phyloP scores from a whole-genome alignment of 139 green algal genomes.

The Spirogloea muscicola region DNA sequence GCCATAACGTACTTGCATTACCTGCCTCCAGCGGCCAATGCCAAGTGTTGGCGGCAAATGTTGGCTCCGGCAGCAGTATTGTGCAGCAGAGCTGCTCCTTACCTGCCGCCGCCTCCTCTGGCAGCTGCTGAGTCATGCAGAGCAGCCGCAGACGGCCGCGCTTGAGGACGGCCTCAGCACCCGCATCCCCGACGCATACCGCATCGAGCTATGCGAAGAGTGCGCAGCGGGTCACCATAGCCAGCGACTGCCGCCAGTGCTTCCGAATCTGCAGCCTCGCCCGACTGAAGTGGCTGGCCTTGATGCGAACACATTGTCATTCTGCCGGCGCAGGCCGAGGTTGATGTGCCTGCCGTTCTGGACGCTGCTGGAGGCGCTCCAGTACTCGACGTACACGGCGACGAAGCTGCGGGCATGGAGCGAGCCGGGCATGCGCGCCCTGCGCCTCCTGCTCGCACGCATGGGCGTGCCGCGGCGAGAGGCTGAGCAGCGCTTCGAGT shows the following conservation, averaged over 20 bases:
- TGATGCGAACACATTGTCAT: no score
- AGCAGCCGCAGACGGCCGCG: not conserved
- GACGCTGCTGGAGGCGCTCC: conserved; percentile 79
- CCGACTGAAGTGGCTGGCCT: no score
- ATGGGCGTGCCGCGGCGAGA: conserved; percentile 66
- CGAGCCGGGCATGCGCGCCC: conserved; percentile 59
- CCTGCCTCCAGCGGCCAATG: no score
- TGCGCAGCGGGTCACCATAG: not conserved
- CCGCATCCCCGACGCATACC: not conserved
- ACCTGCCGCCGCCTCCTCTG: no score
- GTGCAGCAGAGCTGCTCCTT: no score
- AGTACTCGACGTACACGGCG: conserved; percentile 75
- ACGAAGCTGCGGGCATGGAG: conserved; percentile 74
- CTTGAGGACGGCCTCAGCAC: not conserved
- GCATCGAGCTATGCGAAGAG: conserved; percentile 4
- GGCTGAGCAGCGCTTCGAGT: conserved; percentile 40
- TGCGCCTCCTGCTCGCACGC: conserved; percentile 70
- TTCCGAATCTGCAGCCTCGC: no score
- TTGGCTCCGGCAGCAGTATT: no score
- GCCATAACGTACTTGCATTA: no score
- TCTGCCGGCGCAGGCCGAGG: conserved; percentile 34
- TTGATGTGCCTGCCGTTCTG: conserved; percentile 67
- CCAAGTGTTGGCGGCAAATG: no score
- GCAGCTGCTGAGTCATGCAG: no score
- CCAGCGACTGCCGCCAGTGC: no score